phyloP scores from a whole-genome alignment of 805 yeast genomes.

The Lipomyces starkeyi region DNA sequence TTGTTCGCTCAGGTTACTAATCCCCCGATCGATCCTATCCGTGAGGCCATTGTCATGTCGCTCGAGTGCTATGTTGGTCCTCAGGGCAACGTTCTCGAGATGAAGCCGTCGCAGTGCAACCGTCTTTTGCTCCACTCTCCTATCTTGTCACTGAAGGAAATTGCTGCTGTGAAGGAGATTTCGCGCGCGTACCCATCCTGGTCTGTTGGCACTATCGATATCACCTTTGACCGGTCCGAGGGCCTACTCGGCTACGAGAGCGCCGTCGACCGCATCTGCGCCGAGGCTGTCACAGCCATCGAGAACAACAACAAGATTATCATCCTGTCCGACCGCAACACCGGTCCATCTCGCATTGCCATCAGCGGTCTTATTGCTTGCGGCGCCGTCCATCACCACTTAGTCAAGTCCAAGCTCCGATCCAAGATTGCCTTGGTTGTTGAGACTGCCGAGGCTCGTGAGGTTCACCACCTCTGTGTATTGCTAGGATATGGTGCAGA shows the following conservation, averaged over 20 bases:
- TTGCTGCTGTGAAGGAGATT: conserved; percentile 75
- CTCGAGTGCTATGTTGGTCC: conserved; percentile 97
- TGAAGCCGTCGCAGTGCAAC: conserved; percentile 91
- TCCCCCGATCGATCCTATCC: conserved; percentile 98
- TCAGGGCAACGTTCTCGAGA: conserved; percentile 94
- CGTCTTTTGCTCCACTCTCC: conserved; percentile 85
- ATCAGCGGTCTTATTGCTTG: conserved; percentile 89
- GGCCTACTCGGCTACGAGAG: conserved; percentile 85
- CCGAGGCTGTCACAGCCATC: conserved; percentile 85
- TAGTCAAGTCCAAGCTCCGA: conserved; percentile 94
- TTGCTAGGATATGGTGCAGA: conserved; percentile 97
- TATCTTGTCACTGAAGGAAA: conserved; percentile 72
- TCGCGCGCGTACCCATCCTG: conserved; percentile 81
- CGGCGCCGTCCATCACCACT: conserved; percentile 96
- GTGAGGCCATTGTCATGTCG: conserved; percentile 96
- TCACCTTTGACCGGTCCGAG: conserved; percentile 81
- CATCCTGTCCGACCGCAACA: conserved; percentile 72
- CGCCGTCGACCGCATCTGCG: conserved; percentile 85
- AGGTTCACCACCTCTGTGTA: conserved; percentile 94
- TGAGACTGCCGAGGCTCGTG: conserved; percentile 97
- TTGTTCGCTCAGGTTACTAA: conserved; percentile 97
- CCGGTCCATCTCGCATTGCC: conserved; percentile 69
- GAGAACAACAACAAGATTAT: conserved; percentile 75
- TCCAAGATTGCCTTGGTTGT: conserved; percentile 89
- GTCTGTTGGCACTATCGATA: conserved; percentile 82